These are phyloP conservation scores for Coemansia sp. DNA, from an alignment of 192 early-diverging fungal species.

Conservation along the genomic window DNA sequence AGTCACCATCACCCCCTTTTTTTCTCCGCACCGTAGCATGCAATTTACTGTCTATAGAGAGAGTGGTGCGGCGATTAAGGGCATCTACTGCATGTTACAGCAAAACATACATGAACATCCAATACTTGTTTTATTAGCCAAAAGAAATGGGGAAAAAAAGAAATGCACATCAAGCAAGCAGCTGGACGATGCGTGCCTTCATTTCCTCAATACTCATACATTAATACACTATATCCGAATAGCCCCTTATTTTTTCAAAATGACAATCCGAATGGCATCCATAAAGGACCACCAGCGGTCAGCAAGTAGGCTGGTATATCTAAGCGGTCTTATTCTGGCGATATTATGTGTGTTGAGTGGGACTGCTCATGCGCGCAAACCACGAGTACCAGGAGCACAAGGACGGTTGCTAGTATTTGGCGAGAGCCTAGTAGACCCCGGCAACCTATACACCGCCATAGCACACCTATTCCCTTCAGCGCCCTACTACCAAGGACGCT, in stretches of 20 bases:
- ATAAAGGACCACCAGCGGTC: not conserved
- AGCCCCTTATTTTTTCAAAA: not conserved
- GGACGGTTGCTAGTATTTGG: constrained; percentile 54
- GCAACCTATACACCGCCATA: constrained; percentile 53
- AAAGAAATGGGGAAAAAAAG: not conserved
- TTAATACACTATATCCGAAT: not conserved
- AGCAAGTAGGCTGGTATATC: not conserved
- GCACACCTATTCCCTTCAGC: constrained; percentile 50
- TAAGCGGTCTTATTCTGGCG: not conserved
- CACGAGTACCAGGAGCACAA: constrained; percentile 50
- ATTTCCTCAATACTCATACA: constrained; percentile 7
- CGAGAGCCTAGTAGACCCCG: constrained; percentile 52
- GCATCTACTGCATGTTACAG: constrained; percentile 13
- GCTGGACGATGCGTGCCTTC: not conserved
- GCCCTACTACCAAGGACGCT: constrained; percentile 54
- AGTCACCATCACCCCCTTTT: not conserved
- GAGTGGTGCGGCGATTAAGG: constrained; percentile 1
- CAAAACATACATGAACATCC: not conserved
- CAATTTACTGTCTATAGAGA: not conserved
- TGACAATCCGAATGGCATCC: constrained; percentile 1
- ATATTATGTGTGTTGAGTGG: not conserved
- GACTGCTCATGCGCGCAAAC: constrained; percentile 22
- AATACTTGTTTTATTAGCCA: constrained; percentile 7
- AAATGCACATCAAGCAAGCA: not conserved
- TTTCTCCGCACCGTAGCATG: not conserved